Percentiles rank a stretch among this genome's conserved stretches.
phyloP scores from a whole-genome alignment of 495 filamentous ascomycete genomes.

The Hapsidospora chrysogenum region DNA sequence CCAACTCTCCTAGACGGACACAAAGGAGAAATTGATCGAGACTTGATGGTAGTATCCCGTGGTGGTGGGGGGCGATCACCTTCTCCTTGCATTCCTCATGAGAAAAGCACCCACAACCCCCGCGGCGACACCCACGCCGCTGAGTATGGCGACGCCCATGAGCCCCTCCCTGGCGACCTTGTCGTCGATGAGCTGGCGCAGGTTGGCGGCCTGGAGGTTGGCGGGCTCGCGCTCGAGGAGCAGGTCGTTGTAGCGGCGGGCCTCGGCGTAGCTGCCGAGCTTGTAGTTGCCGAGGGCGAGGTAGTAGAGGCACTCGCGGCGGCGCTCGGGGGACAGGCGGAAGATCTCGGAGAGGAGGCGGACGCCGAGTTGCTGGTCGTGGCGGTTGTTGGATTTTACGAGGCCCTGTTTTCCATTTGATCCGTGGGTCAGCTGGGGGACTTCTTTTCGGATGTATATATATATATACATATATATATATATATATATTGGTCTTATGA shows the following conservation, averaged over 20 bases:
- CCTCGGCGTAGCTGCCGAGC: slow-evolving; percentile 91
- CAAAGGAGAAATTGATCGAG: not conserved
- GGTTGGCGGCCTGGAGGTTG: slow-evolving; percentile 76
- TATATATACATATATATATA: too few relatives aligned
- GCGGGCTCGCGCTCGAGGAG: slow-evolving; percentile 75
- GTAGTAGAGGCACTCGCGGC: slow-evolving; percentile 96
- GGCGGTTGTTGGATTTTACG: slow-evolving; percentile 72
- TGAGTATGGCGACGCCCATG: slow-evolving; percentile 90
- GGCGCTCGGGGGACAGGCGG: slow-evolving; percentile 73
- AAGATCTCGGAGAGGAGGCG: slow-evolving; percentile 93
- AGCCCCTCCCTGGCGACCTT: slow-evolving; percentile 89
- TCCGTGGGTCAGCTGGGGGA: not conserved
- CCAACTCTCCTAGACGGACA: not conserved
- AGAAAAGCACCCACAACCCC: slow-evolving; percentile 83
- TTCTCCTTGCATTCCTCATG: slow-evolving; percentile 36
- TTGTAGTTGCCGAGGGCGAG: slow-evolving; percentile 94
- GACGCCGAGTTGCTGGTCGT: slow-evolving; percentile 89
- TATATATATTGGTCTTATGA: too few relatives aligned
- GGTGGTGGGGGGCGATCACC: slow-evolving; percentile 3
- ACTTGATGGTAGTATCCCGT: not conserved
- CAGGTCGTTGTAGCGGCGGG: slow-evolving; percentile 82
- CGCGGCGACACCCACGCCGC: slow-evolving; percentile 80
- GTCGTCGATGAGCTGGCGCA: slow-evolving; percentile 79
- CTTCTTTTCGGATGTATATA: not conserved
- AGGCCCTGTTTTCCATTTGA: slow-evolving; percentile 43